Percentiles rank a stretch among this genome's conserved stretches.
These are phyloP conservation scores for Penicillium sp. DNA, from an alignment of 2,329 filamentous ascomycete genomes.

Conservation along the genomic window DNA sequence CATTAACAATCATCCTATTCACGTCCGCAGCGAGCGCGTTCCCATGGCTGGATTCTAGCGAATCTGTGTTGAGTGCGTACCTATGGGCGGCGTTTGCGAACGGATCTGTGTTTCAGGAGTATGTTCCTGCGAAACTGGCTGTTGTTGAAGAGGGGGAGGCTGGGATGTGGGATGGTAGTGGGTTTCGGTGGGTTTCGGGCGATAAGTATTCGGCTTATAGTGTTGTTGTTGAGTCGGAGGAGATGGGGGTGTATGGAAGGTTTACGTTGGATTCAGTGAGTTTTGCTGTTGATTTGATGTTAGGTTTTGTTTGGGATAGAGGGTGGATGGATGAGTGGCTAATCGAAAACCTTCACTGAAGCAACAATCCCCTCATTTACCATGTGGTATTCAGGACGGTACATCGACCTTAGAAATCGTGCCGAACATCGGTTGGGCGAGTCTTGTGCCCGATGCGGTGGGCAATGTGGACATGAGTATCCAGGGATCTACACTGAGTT, in stretches of 20 bases:
- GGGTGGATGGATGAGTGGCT: neutral
- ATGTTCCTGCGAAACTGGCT: conserved; percentile 16
- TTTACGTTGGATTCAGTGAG: conserved; percentile 14
- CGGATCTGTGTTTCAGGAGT: conserved; percentile 19
- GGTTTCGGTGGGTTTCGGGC: conserved; percentile 12
- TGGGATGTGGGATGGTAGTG: conserved; percentile 9
- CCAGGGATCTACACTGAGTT: conserved; percentile 31
- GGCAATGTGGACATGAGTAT: conserved; percentile 32
- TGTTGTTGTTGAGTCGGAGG: conserved; percentile 10
- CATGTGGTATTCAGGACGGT: conserved; percentile 12
- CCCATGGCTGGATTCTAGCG: conserved; percentile 28
- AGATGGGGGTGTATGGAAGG: conserved; percentile 13
- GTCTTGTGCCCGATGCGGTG: conserved; percentile 36
- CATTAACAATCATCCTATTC: conserved; percentile 36
- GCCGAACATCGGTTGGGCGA: conserved; percentile 42
- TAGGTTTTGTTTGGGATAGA: neutral
- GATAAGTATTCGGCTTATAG: conserved; percentile 13
- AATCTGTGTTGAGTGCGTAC: conserved; percentile 24
- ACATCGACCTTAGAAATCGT: conserved; percentile 12
- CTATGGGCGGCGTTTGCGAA: conserved; percentile 29
- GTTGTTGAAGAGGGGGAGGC: conserved; percentile 3
- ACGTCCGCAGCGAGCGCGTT: conserved; percentile 34
- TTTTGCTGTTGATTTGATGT: neutral
- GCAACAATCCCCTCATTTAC: conserved; percentile 13
- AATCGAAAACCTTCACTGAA: neutral